Conservation (phyloP, 768 basidiomycete genomes). For the Butyriboletus loyo region DNA sequence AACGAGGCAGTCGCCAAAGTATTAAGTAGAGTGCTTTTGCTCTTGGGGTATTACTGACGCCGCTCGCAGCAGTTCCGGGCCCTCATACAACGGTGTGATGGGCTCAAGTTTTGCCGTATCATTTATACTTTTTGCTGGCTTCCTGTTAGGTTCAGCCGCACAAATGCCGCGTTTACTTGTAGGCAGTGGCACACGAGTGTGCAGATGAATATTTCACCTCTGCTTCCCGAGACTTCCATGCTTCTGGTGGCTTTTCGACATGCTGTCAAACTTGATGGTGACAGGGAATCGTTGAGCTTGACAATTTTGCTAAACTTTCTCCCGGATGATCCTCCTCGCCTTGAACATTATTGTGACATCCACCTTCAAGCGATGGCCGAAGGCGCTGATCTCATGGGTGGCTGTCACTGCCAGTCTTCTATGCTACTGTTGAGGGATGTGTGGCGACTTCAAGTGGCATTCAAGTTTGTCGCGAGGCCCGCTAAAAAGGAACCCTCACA, state of each 20-base stretch:
- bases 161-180: not conserved
- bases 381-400: not conserved
- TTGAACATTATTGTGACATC: not conserved
- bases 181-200: not conserved
- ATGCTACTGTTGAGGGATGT: too few species aligned
- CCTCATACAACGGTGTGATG: not conserved
- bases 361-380: not conserved
- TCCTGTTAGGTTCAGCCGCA: not conserved
- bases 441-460: too few species aligned
- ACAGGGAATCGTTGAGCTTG: not conserved
- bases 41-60: not conserved
- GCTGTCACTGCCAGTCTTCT: too few species aligned
- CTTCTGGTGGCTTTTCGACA: not conserved
- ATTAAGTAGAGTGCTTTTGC: too few species aligned
- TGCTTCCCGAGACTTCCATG: not conserved
- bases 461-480: too few species aligned
- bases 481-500: too few species aligned
- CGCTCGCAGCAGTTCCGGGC: too few species aligned
- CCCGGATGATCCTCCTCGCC: not conserved
- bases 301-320: not conserved
- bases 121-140: not conserved
- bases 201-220: not conserved
- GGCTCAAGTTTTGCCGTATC: too few species aligned
- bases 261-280: not conserved
- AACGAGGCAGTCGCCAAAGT: too few species aligned